Conservation (phyloP, 768 basidiomycete genomes). For the Sistotremastrum niveocremeum region DNA sequence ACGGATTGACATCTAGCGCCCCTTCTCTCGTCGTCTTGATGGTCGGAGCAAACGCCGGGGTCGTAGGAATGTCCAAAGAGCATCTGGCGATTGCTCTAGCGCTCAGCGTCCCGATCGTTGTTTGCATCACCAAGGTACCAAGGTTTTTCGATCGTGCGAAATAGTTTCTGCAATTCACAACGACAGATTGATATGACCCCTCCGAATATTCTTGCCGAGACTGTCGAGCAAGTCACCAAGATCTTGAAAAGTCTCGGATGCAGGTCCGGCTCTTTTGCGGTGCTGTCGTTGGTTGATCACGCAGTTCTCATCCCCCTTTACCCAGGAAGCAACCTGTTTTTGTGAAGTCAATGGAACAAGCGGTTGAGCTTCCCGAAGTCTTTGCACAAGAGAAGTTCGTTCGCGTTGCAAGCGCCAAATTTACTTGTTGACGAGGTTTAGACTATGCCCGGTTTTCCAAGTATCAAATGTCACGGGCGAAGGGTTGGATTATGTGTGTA, state of each 20-base stretch:
- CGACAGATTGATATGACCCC: conserved; percentile 93
- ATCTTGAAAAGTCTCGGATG: conserved; percentile 89
- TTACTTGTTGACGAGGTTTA: conserved; percentile 14
- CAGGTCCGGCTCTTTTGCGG: conserved; percentile 18
- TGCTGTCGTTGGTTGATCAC: background rate
- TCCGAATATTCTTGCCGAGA: conserved; percentile 79
- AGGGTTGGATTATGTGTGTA: conserved; percentile 60
- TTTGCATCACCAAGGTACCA: conserved; percentile 84
- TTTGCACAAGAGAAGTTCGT: conserved; percentile 63
- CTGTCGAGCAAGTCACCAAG: conserved; percentile 83
- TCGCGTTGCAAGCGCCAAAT: background rate
- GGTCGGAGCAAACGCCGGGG: conserved; percentile 88
- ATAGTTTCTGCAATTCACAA: conserved; percentile 1
- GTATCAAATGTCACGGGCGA: conserved; percentile 93
- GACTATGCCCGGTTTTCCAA: conserved; percentile 83
- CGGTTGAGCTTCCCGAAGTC: conserved; percentile 60
- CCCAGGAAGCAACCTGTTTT: conserved; percentile 70
- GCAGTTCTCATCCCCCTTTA: background rate
- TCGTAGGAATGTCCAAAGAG: conserved; percentile 91
- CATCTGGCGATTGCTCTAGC: conserved; percentile 93
- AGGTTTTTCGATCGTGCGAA: background rate
- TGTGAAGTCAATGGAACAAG: conserved; percentile 68
- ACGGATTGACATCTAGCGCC: conserved; percentile 87
- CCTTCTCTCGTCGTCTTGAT: conserved; percentile 88
- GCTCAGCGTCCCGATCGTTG: conserved; percentile 82